A percentile compares a stretch with the other conserved stretches of the same genome.
Evolutionary conservation across 2,329 filamentous ascomycete species (phyloP).

Genomic region (Colletotrichum lini): DNA sequence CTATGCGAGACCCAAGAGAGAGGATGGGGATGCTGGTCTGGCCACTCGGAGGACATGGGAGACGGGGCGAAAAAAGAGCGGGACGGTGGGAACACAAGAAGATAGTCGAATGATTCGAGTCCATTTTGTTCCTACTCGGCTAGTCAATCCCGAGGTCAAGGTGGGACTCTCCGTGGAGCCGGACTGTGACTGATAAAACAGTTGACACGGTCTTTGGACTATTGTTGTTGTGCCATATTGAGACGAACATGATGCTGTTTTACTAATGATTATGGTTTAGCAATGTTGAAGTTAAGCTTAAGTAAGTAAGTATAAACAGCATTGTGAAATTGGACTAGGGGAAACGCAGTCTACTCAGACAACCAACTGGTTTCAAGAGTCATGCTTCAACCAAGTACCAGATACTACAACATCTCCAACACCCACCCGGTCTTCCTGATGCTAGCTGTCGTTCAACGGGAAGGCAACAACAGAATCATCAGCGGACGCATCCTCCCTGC

Average conservation of each 20-base stretch:
- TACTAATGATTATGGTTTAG: too few relatives aligned
- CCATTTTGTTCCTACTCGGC: not conserved
- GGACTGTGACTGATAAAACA: not conserved
- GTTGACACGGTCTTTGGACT: not conserved
- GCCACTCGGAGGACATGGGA: conserved; percentile 6
- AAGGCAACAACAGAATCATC: not conserved
- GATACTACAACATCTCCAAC: not conserved
- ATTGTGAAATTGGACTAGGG: not conserved
- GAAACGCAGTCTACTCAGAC: too few relatives aligned
- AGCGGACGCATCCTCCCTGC: conserved; percentile 8
- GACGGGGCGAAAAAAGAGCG: not conserved
- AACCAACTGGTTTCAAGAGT: not conserved
- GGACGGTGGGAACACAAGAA: not conserved
- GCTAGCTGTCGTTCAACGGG: conserved; percentile 1
- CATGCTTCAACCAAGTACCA: not conserved
- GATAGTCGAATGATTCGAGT: not conserved
- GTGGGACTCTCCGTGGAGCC: conserved; percentile 5
- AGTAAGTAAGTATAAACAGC: too few relatives aligned
- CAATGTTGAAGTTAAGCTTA: too few relatives aligned
- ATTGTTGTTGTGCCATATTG: not conserved
- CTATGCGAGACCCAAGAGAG: too few relatives aligned
- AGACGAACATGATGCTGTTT: conserved; percentile 10
- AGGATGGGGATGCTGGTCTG: not conserved
- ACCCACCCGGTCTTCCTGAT: not conserved
- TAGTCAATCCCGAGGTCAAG: conserved; percentile 13